Evolutionary conservation across 371 early-diverging fungal genomes (phyloP).

Genomic region (Mortierella sp.): DNA sequence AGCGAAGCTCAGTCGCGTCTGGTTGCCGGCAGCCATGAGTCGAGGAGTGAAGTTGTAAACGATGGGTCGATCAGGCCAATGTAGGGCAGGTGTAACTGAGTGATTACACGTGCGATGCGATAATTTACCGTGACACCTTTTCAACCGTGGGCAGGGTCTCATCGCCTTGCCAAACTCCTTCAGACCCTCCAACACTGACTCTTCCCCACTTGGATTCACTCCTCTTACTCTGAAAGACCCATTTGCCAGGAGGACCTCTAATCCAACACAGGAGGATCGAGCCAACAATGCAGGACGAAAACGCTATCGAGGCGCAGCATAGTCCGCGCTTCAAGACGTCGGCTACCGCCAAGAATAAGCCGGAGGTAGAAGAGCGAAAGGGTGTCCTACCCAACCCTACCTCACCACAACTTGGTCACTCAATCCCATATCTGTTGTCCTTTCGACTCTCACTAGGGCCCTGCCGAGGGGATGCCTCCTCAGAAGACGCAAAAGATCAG

Average conservation of each 20-base stretch:
- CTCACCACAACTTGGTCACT: background rate
- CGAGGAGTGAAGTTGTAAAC: background rate
- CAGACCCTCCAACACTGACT: too few relatives aligned
- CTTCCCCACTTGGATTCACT: too few relatives aligned
- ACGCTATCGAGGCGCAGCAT: conserved; percentile 42
- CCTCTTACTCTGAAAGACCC: background rate
- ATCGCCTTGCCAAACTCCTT: too few relatives aligned
- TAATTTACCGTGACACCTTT: too few relatives aligned
- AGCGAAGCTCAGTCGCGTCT: conserved; percentile 28
- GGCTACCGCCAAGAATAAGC: conserved; percentile 22
- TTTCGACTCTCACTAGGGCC: conserved; percentile 6
- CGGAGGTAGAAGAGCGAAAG: conserved; percentile 20
- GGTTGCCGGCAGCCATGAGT: conserved; percentile 25
- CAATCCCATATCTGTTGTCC: background rate
- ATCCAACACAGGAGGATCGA: background rate
- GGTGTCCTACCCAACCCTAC: too few relatives aligned
- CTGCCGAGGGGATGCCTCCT: conserved; percentile 42
- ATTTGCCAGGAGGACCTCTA: background rate
- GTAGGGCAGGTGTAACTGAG: too few relatives aligned
- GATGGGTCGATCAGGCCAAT: too few relatives aligned
- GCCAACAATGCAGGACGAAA: conserved; percentile 39
- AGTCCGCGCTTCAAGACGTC: conserved; percentile 16
- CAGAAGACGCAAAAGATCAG: conserved; percentile 35
- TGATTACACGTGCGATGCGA: too few relatives aligned
- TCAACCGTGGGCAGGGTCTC: too few relatives aligned